A percentile compares a stretch with the other conserved stretches of the same genome.
phyloP scores from a whole-genome alignment of 192 early-diverging fungal genomes.

The Phycomyces blakesleeanus region DNA sequence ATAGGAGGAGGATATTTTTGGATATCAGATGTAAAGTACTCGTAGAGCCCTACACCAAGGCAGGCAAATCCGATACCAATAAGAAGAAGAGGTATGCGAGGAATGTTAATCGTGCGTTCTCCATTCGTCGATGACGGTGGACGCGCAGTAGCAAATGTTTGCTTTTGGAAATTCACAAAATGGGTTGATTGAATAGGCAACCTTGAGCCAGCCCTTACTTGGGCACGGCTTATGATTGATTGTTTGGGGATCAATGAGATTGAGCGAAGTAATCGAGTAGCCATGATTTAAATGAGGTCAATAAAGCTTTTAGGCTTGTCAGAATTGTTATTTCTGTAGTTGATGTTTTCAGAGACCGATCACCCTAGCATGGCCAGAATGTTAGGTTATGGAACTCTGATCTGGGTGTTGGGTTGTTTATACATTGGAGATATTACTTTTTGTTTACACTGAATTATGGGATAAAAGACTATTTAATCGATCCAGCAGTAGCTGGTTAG shows the following conservation, averaged over 20 bases:
- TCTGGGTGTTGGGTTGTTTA: no score
- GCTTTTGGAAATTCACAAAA: background rate
- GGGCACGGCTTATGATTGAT: no score
- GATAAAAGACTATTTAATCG: conserved; percentile 15
- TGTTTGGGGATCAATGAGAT: no score
- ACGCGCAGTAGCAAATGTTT: background rate
- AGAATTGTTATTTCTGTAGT: no score
- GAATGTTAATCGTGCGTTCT: conserved; percentile 19
- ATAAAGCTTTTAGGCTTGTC: no score
- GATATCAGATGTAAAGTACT: conserved; percentile 47
- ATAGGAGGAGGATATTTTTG: conserved; percentile 50
- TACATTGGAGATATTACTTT: background rate
- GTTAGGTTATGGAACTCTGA: no score
- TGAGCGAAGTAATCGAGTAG: no score
- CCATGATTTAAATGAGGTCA: no score
- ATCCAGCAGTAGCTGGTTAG: conserved; percentile 2
- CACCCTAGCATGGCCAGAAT: no score
- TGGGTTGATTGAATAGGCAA: no score
- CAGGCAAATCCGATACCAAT: conserved; percentile 37
- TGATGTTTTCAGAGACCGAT: no score
- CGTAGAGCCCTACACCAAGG: conserved; percentile 42
- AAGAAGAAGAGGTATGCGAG: conserved; percentile 37
- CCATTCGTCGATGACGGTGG: background rate
- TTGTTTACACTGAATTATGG: conserved; percentile 8
- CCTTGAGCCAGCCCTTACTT: no score